Conservation (phyloP, 2,329 filamentous ascomycete genomes). For the Paracamarosporium sp. region DNA sequence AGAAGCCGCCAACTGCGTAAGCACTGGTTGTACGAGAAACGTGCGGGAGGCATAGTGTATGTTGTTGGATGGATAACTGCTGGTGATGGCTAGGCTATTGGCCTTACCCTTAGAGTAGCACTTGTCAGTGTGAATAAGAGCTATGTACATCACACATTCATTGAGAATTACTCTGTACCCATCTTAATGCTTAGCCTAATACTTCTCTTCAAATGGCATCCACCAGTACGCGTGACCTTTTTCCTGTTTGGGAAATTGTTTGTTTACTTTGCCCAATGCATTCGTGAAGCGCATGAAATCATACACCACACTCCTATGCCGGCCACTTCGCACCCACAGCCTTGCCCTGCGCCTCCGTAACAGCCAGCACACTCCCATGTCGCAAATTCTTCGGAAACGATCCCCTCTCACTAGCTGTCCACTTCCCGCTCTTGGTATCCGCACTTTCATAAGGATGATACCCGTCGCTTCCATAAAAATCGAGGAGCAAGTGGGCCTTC, state of each 20-base stretch:
- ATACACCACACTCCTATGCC: neutral
- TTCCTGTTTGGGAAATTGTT: neutral
- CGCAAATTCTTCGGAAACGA: conserved; percentile 57
- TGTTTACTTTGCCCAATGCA: too few species aligned
- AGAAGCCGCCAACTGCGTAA: neutral
- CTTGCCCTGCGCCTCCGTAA: conserved; percentile 53
- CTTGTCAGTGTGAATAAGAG: neutral
- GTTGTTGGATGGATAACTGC: neutral
- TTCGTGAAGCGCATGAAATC: too few species aligned
- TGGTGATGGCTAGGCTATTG: neutral
- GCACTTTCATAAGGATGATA: conserved; percentile 59
- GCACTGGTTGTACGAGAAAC: neutral
- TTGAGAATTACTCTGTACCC: neutral
- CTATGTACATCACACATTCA: neutral
- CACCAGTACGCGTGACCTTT: neutral
- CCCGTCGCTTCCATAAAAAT: conserved; percentile 52
- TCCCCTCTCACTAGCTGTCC: conserved; percentile 52
- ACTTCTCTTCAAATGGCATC: neutral
- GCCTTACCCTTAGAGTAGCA: neutral
- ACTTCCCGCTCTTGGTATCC: conserved; percentile 54
- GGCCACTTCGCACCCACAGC: conserved; percentile 46
- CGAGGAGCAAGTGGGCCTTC: conserved; percentile 56
- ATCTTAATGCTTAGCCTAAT: neutral
- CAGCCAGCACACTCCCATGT: conserved; percentile 60
- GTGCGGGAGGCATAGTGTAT: neutral